Conservation (phyloP, 768 basidiomycete species). For the Mycena maculata region DNA sequence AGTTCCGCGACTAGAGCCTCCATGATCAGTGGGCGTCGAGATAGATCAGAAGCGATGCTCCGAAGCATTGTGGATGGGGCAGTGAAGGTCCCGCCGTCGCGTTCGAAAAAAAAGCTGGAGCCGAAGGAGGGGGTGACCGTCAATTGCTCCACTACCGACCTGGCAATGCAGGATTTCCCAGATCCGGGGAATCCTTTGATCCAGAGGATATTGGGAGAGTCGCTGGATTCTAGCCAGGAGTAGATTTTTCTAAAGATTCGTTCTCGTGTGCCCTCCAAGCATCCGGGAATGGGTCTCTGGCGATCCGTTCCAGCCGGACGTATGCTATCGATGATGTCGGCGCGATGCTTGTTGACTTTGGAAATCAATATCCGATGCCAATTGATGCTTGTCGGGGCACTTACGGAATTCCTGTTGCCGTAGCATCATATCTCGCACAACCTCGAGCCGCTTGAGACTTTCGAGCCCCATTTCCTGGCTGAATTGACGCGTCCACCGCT, state of each 20-base stretch:
- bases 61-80: conserved; percentile 28
- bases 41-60: conserved; percentile 11
- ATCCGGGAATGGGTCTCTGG: conserved; percentile 13
- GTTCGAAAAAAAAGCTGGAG: conserved; percentile 30
- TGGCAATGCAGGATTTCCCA: conserved; percentile 42
- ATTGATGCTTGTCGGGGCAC: neutral
- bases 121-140: neutral
- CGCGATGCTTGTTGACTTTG: conserved; percentile 4
- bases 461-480: neutral
- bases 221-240: conserved; percentile 49
- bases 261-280: conserved; percentile 34
- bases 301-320: conserved; percentile 18
- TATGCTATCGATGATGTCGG: conserved; percentile 1
- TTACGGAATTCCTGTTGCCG: conserved; percentile 7
- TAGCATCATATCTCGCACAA: neutral
- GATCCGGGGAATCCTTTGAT: conserved; percentile 39
- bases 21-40: neutral
- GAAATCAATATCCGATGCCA: neutral
- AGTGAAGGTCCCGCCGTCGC: conserved; percentile 16
- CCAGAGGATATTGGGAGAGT: conserved; percentile 44
- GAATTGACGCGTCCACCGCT: conserved; percentile 22
- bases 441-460: neutral
- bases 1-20: conserved; percentile 11
- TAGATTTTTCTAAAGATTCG: conserved; percentile 31
- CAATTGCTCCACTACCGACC: conserved; percentile 28